These are phyloP conservation scores for Trebouxia sp. DNA, from an alignment of 139 green algal species.

Conservation along the genomic window DNA sequence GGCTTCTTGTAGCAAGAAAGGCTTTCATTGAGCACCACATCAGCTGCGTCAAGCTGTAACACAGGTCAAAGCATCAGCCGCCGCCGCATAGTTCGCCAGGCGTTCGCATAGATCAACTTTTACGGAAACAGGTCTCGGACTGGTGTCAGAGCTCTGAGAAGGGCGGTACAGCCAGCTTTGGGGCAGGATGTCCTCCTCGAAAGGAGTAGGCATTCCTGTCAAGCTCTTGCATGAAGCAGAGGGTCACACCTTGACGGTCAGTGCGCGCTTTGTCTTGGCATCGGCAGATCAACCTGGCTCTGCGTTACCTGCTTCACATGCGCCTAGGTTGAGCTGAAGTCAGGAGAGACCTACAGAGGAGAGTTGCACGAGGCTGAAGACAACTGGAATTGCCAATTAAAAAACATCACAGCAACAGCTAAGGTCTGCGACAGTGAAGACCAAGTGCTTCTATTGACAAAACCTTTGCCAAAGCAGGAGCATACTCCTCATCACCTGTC, in stretches of 20 bases:
- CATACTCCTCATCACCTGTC: not conserved
- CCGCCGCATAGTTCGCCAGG: too few species aligned
- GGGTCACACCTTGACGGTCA: constrained; percentile 91
- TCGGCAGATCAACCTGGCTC: too few species aligned
- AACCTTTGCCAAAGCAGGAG: too few species aligned
- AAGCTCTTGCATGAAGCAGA: constrained; percentile 99
- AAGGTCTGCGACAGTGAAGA: constrained; percentile 43
- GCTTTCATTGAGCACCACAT: too few species aligned
- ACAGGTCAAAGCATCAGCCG: too few species aligned
- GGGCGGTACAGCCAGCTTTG: too few species aligned
- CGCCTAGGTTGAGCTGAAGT: constrained; percentile 92
- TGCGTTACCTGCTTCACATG: too few species aligned
- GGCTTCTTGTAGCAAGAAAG: too few species aligned
- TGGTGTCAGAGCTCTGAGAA: too few species aligned
- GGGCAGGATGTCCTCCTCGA: constrained; percentile 51
- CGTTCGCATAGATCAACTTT: too few species aligned
- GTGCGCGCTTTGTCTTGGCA: not conserved
- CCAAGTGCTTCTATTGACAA: not conserved
- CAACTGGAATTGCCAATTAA: constrained; percentile 99
- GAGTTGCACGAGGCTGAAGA: constrained; percentile 94
- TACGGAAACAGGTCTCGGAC: too few species aligned
- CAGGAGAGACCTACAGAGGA: constrained; percentile 93
- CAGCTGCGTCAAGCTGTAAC: too few species aligned
- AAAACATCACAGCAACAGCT: constrained; percentile 88
- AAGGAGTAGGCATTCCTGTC: constrained; percentile 81